phyloP scores from a whole-genome alignment of 1,284 basidiomycete species.

The Cutaneotrichosporon daszewskae region DNA sequence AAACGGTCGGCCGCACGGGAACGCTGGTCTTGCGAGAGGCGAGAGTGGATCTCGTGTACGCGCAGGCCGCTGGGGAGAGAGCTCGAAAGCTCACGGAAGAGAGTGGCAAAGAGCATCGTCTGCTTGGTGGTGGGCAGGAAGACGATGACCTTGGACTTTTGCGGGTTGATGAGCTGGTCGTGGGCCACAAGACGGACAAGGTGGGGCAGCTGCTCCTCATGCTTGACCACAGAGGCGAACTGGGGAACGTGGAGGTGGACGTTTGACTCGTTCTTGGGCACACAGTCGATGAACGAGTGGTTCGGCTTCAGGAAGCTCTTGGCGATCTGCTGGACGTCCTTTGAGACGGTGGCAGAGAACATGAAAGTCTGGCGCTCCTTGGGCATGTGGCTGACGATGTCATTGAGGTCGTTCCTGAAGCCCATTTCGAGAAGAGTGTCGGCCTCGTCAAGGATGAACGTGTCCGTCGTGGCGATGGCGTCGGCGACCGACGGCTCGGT shows the following conservation, averaged over 20 bases:
- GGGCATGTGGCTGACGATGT: slow-evolving; percentile 67
- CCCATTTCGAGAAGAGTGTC: slow-evolving; percentile 96
- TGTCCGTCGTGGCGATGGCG: slow-evolving; percentile 56
- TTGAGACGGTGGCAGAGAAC: slow-evolving; percentile 77
- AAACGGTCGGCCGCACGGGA: slow-evolving; percentile 63
- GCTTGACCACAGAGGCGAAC: slow-evolving; percentile 68
- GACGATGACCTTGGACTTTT: slow-evolving; percentile 71
- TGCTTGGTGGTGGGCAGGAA: slow-evolving; percentile 88
- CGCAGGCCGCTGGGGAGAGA: slow-evolving; percentile 55
- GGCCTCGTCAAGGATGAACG: slow-evolving; percentile 86
- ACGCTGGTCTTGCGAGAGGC: slow-evolving; percentile 62
- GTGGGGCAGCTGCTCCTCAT: slow-evolving; percentile 68
- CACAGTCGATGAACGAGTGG: slow-evolving; percentile 59
- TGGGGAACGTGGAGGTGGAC: slow-evolving; percentile 75
- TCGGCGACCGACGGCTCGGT: slow-evolving; percentile 57
- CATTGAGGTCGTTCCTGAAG: slow-evolving; percentile 82
- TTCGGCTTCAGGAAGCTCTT: slow-evolving; percentile 56
- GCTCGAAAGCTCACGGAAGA: slow-evolving; percentile 56
- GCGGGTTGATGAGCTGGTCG: slow-evolving; percentile 74
- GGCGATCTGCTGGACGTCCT: slow-evolving; percentile 51
- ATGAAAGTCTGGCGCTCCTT: slow-evolving; percentile 80
- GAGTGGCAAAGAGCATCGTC: slow-evolving; percentile 66
- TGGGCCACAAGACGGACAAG: slow-evolving; percentile 75
- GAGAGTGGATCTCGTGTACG: slow-evolving; percentile 83
- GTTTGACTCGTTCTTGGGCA: slow-evolving; percentile 58